Evolutionary conservation across 78 protist species (phyloP).

Genomic region (Dictyostelium intermedium): DNA sequence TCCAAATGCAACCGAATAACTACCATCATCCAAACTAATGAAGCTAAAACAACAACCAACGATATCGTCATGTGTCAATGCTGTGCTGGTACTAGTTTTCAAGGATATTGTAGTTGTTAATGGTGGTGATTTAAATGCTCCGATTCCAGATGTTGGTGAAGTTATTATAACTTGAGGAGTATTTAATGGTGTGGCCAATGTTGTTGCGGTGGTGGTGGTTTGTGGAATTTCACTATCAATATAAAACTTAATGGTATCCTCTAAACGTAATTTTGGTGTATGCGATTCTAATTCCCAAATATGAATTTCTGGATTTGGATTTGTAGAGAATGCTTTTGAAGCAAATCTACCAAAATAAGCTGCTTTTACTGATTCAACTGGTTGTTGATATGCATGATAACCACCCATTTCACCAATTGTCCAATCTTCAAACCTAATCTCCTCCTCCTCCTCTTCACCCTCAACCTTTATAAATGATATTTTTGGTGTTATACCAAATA

Average conservation of each 20-base stretch:
- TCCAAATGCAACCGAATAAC: constrained; percentile 10
- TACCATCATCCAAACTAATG: constrained; percentile 8
- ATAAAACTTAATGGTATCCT: constrained; percentile 49
- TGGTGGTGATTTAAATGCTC: not conserved
- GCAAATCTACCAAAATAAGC: constrained; percentile 74
- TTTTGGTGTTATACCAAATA: constrained; percentile 26
- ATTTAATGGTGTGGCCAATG: not conserved
- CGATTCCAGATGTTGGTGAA: not conserved
- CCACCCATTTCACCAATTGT: not conserved
- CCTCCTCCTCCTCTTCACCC: not conserved
- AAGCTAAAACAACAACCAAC: constrained; percentile 24
- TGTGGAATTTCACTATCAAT: not conserved
- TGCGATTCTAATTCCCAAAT: constrained; percentile 70
- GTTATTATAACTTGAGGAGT: not conserved
- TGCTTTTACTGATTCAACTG: constrained; percentile 49
- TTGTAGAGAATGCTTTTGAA: constrained; percentile 12
- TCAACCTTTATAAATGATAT: not conserved
- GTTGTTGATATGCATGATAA: constrained; percentile 55
- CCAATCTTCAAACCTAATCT: constrained; percentile 18
- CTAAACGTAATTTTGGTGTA: constrained; percentile 41
- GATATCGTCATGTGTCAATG: not conserved
- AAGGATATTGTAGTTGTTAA: not conserved
- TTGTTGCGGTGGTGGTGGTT: not conserved
- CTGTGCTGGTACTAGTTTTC: not conserved
- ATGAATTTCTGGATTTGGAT: constrained; percentile 32